Evolutionary conservation across 2,329 filamentous ascomycete genomes (phyloP).

Genomic region (Botrytis hyacinthi): DNA sequence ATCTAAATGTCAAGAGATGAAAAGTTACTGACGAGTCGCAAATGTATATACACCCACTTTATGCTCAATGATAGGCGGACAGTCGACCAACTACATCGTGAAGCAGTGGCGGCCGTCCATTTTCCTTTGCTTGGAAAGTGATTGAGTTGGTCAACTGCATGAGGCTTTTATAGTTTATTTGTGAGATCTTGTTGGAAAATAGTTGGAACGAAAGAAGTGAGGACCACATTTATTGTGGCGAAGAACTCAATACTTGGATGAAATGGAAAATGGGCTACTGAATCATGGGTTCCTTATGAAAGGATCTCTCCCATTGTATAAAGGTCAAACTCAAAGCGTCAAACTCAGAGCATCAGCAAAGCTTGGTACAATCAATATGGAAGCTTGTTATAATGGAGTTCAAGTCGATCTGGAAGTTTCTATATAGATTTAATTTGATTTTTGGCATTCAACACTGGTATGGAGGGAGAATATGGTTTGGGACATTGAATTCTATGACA

Average conservation of each 20-base stretch:
- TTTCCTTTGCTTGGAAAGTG: background rate
- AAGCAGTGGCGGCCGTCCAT: background rate
- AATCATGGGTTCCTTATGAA: background rate
- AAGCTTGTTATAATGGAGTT: too few species aligned
- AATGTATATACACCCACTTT: background rate
- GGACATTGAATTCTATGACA: fast-evolving
- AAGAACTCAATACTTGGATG: background rate
- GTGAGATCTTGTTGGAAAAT: fast-evolving
- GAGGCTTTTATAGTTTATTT: background rate
- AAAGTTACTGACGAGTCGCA: background rate
- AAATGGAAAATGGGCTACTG: background rate
- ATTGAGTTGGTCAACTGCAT: too few species aligned
- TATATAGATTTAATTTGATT: too few species aligned
- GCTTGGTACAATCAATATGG: too few species aligned
- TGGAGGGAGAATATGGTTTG: fast-evolving
- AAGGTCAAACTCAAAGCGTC: too few species aligned
- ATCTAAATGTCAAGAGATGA: too few species aligned
- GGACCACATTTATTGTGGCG: background rate
- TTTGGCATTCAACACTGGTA: background rate
- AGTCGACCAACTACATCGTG: background rate
- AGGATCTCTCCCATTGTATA: too few species aligned
- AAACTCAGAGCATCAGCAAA: too few species aligned
- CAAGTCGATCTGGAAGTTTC: too few species aligned
- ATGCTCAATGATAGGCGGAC: too few species aligned
- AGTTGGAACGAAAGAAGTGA: too few species aligned